Base-by-base conservation (phyloP, 2,329 filamentous ascomycete genomes). In the Cercospora janseana region DNA sequence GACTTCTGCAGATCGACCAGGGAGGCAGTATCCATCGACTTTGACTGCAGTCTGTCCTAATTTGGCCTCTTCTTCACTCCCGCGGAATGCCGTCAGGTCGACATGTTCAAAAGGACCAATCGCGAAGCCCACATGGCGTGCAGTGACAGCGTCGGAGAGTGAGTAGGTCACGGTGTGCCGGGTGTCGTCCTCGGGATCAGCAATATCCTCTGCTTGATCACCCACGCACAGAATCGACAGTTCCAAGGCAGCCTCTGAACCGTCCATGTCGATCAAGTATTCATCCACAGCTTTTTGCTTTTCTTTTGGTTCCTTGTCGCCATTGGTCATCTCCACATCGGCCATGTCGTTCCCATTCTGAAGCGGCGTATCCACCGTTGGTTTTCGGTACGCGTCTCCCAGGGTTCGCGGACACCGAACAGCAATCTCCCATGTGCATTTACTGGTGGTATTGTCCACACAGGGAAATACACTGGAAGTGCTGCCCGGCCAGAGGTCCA, bases 71-170 rank as follows among this genome's bases (percentile, higher is more conserved):
- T 95, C 88, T 60, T 94, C 89, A 55, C 89, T 88, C 37, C 91
- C 88, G 43, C 94, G 84, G 62, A 88, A 95, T 60, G 92, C 87
- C 12, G 63, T 64, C 4, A 98, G 76, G 64, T 96, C 88, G 46
- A 97, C 85, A 60, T 92, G 86, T 69, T 97, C 90, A 66, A 98
- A 98, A 0, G 94, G 93, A 0, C 94, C 93, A 49, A 97, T 81
- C 2, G 90, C 88, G 68, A 98, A 95, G 4, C 91, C 92, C 57
- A 98, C 84, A 66, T 97, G 92, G 55, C 91, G 87, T 1, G 92
- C 86, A 1, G 90, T 84, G 6, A 93, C 82, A 43, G 86, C 82
- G 55, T 84, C 83, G 52, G 80, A 79, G 42, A 87, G 85, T 48
- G 83, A 82, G 65, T 97, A 98, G 0, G 86, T 88, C 66, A 93